phyloP scores from a whole-genome alignment of 805 yeast species.

The Yarrowia sp. region DNA sequence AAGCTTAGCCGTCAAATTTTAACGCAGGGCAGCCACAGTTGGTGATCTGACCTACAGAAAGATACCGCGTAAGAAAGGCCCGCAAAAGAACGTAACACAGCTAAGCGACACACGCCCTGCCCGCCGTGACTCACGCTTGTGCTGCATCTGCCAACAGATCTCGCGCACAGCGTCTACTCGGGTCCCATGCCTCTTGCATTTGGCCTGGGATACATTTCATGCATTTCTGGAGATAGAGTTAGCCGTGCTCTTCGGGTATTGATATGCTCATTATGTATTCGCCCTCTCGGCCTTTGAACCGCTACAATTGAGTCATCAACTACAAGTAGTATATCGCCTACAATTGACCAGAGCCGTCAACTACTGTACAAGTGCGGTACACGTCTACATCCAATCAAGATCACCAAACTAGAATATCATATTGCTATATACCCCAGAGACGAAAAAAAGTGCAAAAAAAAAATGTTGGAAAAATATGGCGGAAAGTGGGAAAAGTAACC shows the following conservation, averaged over 20 bases:
- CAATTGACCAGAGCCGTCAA: too few species aligned
- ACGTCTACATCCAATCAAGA: too few species aligned
- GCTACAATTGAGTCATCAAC: too few species aligned
- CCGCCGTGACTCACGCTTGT: background rate
- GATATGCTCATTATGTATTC: too few species aligned
- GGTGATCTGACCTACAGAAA: background rate
- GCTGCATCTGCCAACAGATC: background rate
- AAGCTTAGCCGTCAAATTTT: background rate
- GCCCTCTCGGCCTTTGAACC: background rate
- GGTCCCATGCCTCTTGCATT: constrained; percentile 5
- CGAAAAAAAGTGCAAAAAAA: constrained; percentile 8
- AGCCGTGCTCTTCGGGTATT: constrained; percentile 13
- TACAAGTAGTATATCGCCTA: too few species aligned
- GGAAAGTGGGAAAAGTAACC: constrained; percentile 23
- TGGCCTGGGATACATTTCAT: background rate
- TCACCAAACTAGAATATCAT: constrained; percentile 15
- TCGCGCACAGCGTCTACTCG: constrained; percentile 10
- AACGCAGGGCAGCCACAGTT: background rate
- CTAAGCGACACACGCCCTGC: background rate
- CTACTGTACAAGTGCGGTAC: too few species aligned
- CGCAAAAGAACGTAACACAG: background rate
- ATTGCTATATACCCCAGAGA: constrained; percentile 18
- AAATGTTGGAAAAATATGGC: constrained; percentile 2
- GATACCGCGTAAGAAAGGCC: background rate
- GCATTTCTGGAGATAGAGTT: constrained; percentile 22